Conservation (phyloP, 2,329 filamentous ascomycete genomes). For the Nannizziopsis arthrosporioides region DNA sequence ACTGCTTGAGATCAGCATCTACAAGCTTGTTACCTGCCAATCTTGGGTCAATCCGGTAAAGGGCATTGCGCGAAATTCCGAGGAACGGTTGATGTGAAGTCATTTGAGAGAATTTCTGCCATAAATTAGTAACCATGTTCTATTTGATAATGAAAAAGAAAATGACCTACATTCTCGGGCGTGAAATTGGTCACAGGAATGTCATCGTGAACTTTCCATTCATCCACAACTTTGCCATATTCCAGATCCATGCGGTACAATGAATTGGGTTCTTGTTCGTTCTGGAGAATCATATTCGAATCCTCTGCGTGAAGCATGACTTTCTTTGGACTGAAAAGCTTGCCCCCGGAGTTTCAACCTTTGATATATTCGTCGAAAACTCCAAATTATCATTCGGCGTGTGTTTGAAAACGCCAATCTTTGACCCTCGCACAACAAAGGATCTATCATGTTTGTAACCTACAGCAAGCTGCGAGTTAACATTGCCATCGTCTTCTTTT, state of each 20-base stretch:
- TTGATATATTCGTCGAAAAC: constrained; percentile 94
- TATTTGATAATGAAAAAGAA: background rate
- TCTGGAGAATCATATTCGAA: constrained; percentile 78
- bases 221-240: constrained; percentile 93
- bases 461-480: constrained; percentile 88
- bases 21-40: constrained; percentile 84
- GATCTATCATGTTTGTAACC: constrained; percentile 96
- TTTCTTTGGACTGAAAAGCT: constrained; percentile 86
- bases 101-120: constrained; percentile 88
- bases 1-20: constrained; percentile 86
- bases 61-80: constrained; percentile 79
- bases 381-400: constrained; percentile 83
- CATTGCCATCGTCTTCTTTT: constrained; percentile 60
- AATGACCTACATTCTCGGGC: constrained; percentile 58
- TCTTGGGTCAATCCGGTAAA: constrained; percentile 89
- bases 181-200: constrained; percentile 86
- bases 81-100: constrained; percentile 90
- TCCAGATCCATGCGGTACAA: constrained; percentile 96
- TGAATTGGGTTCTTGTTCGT: constrained; percentile 69
- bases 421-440: constrained; percentile 90
- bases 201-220: constrained; percentile 97
- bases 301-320: constrained; percentile 93
- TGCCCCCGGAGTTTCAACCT: constrained; percentile 82
- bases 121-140: constrained; percentile 20
- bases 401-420: constrained; percentile 98